phyloP scores from a whole-genome alignment of 768 basidiomycete genomes.

The Mycena polygramma region DNA sequence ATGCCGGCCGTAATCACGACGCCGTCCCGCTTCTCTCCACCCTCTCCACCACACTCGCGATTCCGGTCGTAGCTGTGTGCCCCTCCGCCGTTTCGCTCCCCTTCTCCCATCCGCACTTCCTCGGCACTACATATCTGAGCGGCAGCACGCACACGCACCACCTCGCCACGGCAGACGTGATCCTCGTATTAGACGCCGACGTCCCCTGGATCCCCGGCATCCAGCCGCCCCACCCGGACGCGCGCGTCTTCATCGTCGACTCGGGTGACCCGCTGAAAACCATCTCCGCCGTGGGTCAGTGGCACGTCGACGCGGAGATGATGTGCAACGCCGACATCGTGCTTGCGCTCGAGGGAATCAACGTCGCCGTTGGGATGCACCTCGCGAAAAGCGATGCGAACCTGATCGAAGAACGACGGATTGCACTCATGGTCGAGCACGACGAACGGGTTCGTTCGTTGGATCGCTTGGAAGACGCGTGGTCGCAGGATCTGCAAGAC shows the following conservation, averaged over 20 bases:
- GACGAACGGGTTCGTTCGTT: conserved; percentile 44
- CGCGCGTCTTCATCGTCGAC: conserved; percentile 72
- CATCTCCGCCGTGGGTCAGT: conserved; percentile 55
- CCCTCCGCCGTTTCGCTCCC: conserved; percentile 67
- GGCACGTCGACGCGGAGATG: conserved; percentile 68
- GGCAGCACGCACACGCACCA: conserved; percentile 59
- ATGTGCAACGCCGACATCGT: conserved; percentile 70
- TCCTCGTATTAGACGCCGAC: conserved; percentile 75
- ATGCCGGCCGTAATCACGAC: conserved; percentile 67
- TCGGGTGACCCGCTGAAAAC: conserved; percentile 72
- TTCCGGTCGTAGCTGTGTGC: conserved; percentile 68
- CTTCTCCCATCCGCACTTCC: conserved; percentile 65
- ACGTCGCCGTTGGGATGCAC: conserved; percentile 49
- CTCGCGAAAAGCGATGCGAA: conserved; percentile 31
- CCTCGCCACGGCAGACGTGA: conserved; percentile 69
- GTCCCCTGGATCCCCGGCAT: conserved; percentile 73
- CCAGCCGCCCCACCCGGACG: conserved; percentile 56
- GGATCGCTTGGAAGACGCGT: conserved; percentile 48
- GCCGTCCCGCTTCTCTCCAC: conserved; percentile 60
- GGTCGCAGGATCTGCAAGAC: conserved; percentile 24
- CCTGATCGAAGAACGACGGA: conserved; percentile 34
- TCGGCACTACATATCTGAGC: conserved; percentile 65
- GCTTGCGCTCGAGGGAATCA: conserved; percentile 64
- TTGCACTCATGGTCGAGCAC: conserved; percentile 40
- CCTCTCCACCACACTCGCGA: conserved; percentile 64